Conservation (phyloP, 2,329 filamentous ascomycete species). For the Fusarium sp. region DNA sequence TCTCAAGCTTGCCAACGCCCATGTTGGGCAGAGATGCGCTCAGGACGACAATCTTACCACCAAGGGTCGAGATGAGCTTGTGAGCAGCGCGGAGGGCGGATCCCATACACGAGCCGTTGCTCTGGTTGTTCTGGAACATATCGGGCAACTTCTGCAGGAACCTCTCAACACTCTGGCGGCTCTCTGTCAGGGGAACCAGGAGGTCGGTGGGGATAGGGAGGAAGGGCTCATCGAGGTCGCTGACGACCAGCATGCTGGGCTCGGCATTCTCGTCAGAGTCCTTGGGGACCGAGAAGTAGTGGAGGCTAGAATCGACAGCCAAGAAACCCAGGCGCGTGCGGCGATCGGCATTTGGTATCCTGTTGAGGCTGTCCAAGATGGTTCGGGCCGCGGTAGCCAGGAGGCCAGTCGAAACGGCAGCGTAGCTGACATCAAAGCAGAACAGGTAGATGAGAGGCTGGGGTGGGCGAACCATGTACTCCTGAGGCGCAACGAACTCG, state of each 20-base stretch:
- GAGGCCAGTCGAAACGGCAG: slow-evolving; percentile 88
- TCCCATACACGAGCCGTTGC: slow-evolving; percentile 91
- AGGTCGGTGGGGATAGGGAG: slow-evolving; percentile 93
- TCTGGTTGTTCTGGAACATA: slow-evolving; percentile 97
- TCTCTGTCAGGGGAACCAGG: slow-evolving; percentile 88
- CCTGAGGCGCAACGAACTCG: slow-evolving; percentile 96
- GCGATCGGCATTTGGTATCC: slow-evolving; percentile 97
- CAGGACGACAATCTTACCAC: slow-evolving; percentile 93
- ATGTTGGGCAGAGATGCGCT: slow-evolving; percentile 91
- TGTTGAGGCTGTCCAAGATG: slow-evolving; percentile 92
- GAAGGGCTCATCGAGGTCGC: slow-evolving; percentile 96
- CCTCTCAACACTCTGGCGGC: slow-evolving; percentile 88
- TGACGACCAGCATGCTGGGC: slow-evolving; percentile 92
- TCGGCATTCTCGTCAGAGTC: slow-evolving; percentile 88
- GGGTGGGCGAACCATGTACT: slow-evolving; percentile 98
- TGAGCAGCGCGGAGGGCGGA: slow-evolving; percentile 92
- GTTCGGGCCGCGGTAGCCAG: slow-evolving; percentile 92
- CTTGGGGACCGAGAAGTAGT: slow-evolving; percentile 95
- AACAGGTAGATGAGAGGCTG: slow-evolving; percentile 97
- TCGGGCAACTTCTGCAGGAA: slow-evolving; percentile 91
- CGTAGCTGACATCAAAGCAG: slow-evolving; percentile 93
- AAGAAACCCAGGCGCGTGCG: slow-evolving; percentile 94
- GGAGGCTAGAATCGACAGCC: slow-evolving; percentile 91
- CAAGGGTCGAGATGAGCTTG: slow-evolving; percentile 93
- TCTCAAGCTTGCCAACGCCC: slow-evolving; percentile 88